Conservation (phyloP, 1,139 yeast genomes). For the Kazachstania sp. region DNA sequence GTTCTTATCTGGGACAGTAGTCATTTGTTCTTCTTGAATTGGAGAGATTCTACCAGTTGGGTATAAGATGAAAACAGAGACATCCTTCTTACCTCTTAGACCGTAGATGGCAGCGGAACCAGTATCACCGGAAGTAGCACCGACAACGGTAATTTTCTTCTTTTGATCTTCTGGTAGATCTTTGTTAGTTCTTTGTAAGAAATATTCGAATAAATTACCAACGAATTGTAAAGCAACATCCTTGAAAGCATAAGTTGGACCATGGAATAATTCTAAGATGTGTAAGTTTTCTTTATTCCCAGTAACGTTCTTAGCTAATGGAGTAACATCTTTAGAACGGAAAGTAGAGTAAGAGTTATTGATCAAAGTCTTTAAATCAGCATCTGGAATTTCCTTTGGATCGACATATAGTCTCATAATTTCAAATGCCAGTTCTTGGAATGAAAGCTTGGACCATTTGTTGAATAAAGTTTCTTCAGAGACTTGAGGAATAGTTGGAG, state of each 20-base stretch:
- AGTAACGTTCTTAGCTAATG: conserved; percentile 52
- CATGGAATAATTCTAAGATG: conserved; percentile 89
- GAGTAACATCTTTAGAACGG: conserved; percentile 80
- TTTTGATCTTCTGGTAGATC: conserved; percentile 53
- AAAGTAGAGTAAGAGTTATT: conserved; percentile 78
- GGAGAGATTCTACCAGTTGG: conserved; percentile 98
- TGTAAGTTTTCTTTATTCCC: conserved; percentile 53
- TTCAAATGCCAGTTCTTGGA: conserved; percentile 79
- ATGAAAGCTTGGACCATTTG: conserved; percentile 65
- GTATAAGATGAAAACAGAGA: conserved; percentile 86
- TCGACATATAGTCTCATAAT: conserved; percentile 74
- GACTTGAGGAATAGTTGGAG: conserved; percentile 68
- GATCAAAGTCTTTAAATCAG: conserved; percentile 56
- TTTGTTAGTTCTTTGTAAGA: conserved; percentile 67
- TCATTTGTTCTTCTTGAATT: conserved; percentile 97
- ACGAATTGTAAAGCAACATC: conserved; percentile 97
- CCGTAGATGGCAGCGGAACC: conserved; percentile 99
- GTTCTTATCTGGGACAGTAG: conserved; percentile 88
- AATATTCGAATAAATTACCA: conserved; percentile 91
- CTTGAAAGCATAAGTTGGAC: conserved; percentile 98
- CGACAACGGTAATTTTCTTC: conserved; percentile 87
- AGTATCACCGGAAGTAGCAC: conserved; percentile 98
- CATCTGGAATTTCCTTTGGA: conserved; percentile 58
- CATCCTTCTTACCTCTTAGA: conserved; percentile 90
- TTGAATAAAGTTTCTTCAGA: conserved; percentile 47